These are phyloP conservation scores for Pseudoneurospora amorphoporcata DNA, from an alignment of 495 filamentous ascomycete genomes.

Conservation along the genomic window DNA sequence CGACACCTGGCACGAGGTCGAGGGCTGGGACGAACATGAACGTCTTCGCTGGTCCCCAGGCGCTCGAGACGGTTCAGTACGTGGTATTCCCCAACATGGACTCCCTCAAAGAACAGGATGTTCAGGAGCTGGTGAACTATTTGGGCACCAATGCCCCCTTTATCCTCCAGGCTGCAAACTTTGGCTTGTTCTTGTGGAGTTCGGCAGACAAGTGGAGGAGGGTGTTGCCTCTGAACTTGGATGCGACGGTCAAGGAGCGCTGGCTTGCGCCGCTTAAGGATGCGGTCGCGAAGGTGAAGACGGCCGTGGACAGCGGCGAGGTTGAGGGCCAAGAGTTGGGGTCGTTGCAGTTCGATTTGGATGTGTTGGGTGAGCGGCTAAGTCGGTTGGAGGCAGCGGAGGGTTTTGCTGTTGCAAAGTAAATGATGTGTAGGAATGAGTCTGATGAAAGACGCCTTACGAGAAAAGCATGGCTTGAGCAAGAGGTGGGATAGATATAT, in stretches of 20 bases:
- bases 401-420: constrained; percentile 7
- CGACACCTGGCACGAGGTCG: constrained; percentile 11
- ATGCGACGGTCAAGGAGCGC: constrained; percentile 36
- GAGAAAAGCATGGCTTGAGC: background rate
- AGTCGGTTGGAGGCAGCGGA: constrained; percentile 11
- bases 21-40: constrained; percentile 22
- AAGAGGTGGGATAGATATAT: background rate
- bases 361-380: constrained; percentile 29
- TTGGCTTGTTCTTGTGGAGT: constrained; percentile 42
- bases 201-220: constrained; percentile 24
- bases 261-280: constrained; percentile 43
- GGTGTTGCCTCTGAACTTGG: constrained; percentile 31
- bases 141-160: constrained; percentile 31
- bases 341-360: constrained; percentile 21
- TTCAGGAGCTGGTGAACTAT: constrained; percentile 18
- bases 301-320: constrained; percentile 19
- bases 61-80: constrained; percentile 36
- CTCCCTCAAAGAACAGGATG: constrained; percentile 17
- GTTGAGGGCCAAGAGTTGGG: constrained; percentile 10
- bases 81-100: constrained; percentile 31
- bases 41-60: constrained; percentile 48
- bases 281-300: constrained; percentile 31
- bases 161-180: constrained; percentile 37
- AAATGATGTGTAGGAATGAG: background rate
- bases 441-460: background rate